Percentiles rank a stretch among this genome's conserved stretches.
Conservation (phyloP, 306 rosid species). For the Vigna angularis region DNA sequence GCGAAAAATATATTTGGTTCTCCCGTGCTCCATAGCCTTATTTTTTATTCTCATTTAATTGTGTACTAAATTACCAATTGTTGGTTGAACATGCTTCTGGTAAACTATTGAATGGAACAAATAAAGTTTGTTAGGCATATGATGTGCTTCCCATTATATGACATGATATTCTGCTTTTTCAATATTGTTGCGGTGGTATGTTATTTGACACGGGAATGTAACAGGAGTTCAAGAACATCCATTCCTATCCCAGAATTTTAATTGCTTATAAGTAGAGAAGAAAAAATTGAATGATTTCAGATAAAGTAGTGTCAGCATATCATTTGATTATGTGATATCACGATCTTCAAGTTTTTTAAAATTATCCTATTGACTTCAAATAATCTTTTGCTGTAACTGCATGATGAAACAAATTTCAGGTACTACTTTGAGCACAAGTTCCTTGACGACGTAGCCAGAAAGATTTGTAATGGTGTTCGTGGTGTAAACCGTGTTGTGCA, state of each 20-base stretch:
- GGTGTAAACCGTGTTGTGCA: constrained; percentile 91
- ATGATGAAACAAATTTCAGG: constrained; percentile 57
- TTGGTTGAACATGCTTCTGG: constrained; percentile 2
- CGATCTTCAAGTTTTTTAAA: constrained; percentile 1
- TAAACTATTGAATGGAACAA: background rate
- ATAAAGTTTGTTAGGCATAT: constrained; percentile 14
- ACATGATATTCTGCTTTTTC: constrained; percentile 3
- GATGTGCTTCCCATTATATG: too few relatives aligned
- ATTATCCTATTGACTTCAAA: constrained; percentile 1
- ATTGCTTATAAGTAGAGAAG: background rate
- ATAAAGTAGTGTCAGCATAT: background rate
- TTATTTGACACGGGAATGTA: constrained; percentile 18
- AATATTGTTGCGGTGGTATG: constrained; percentile 22
- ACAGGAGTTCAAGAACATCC: background rate
- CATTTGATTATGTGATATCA: background rate
- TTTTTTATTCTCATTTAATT: background rate
- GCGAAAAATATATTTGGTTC: constrained; percentile 18
- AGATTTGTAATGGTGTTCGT: constrained; percentile 88
- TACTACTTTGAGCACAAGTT: constrained; percentile 87
- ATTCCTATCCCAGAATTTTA: too few relatives aligned
- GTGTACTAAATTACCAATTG: background rate
- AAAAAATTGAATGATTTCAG: constrained; percentile 13
- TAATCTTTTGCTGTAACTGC: constrained; percentile 21
- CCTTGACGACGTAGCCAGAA: constrained; percentile 76
- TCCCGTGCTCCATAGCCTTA: constrained; percentile 5